Base-by-base conservation (phyloP, 768 basidiomycete species). In the Lactarius hengduanensis region DNA sequence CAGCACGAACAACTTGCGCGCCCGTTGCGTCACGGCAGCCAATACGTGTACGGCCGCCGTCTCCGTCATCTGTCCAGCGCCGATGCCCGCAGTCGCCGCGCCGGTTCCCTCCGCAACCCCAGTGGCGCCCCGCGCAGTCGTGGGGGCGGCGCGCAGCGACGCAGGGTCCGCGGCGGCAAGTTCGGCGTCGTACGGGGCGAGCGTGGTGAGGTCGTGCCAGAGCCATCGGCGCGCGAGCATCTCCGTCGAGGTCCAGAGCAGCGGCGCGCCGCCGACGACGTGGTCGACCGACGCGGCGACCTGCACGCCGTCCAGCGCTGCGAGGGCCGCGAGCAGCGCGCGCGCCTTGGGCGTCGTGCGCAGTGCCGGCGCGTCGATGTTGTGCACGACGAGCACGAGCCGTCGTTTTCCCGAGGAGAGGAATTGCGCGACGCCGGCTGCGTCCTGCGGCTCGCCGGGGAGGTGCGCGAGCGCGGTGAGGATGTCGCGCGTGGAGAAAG, bases 151-250 rank as follows among this genome's bases (percentile, higher is more conserved):
- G 20, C 82, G 76, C 61, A 90, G 78, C 43, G 85, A 86, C 4
- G 85, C 82, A n/a, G 82, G 84, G 72, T 90, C 87, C 26, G 84
- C 84, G 59, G 80, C 85, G 0, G 84, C 80, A 45, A 92, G 82
- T 74, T 98, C 95, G 67, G 83, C 81, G 74, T 91, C 87, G 79
- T 96, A 97, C 1, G 91, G 80, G 18, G 78, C 79, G 70, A 95
- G 89, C 2, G 96, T 97, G 4, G 94, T 93, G 28, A 94, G 76
- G 76, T 96, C 93, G 76, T 98, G 93, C 86, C 92, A 93, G 18
- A 94, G 78, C 87, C 92, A 94, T 56, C 70, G 54, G 55, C 75
- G 59, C 41, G 87, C 75, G 53, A 84, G 80, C 26, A 78, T 73
- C 68, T 91, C 89, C 1, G 88, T 84, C 10, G 89, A 81, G 7